A percentile compares a stretch with the other conserved stretches of the same genome.
These are phyloP conservation scores for Venturia carpophila DNA, from an alignment of 2,329 filamentous ascomycete genomes.

Conservation along the genomic window DNA sequence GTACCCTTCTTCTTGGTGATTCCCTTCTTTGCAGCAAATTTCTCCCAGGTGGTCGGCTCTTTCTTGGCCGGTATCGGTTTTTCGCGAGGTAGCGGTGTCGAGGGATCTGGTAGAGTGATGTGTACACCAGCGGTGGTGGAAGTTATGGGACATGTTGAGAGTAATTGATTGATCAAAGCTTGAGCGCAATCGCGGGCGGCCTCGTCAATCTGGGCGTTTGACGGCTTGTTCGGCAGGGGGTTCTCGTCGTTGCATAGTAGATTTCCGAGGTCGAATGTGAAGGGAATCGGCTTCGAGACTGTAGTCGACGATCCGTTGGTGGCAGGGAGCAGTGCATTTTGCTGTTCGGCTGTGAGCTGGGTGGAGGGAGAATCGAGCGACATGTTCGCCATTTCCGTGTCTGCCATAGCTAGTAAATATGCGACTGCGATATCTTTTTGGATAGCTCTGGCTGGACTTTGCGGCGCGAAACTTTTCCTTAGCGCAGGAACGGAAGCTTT, in stretches of 20 bases:
- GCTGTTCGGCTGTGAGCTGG: background rate
- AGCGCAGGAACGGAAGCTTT: background rate
- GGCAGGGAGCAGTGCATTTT: background rate
- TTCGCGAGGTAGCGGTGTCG: constrained; percentile 73
- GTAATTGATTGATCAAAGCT: constrained; percentile 85
- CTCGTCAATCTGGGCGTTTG: constrained; percentile 60
- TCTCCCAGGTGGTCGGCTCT: constrained; percentile 86
- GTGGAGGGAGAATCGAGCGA: constrained; percentile 13
- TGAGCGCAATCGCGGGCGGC: constrained; percentile 86
- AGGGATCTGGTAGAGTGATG: constrained; percentile 63
- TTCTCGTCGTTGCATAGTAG: constrained; percentile 83
- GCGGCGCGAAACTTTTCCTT: constrained; percentile 8
- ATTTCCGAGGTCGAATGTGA: constrained; percentile 85
- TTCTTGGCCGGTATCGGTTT: constrained; percentile 81
- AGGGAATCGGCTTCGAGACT: constrained; percentile 70
- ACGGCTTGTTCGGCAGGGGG: constrained; percentile 55
- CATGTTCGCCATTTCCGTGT: constrained; percentile 17
- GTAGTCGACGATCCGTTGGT: background rate
- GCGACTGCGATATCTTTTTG: background rate
- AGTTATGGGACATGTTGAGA: constrained; percentile 75
- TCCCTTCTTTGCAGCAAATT: constrained; percentile 93
- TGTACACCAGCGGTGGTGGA: constrained; percentile 64
- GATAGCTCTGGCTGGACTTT: background rate
- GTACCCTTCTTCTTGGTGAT: constrained; percentile 75
- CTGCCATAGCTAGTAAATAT: constrained; percentile 4